phyloP scores from a whole-genome alignment of 2,329 filamentous ascomycete genomes.

The Nemania abortiva region DNA sequence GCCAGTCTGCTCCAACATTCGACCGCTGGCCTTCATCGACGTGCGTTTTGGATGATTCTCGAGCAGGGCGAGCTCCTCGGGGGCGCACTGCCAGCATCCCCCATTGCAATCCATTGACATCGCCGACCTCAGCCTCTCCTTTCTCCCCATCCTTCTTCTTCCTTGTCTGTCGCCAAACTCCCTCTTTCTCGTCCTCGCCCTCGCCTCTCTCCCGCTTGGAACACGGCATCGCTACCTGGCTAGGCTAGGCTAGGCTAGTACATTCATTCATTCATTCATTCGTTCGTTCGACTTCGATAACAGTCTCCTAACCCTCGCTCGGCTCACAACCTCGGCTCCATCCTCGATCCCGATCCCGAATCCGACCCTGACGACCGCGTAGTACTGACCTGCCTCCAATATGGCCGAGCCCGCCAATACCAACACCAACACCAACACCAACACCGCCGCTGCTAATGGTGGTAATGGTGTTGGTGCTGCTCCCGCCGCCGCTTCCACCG shows the following conservation, averaged over 20 bases:
- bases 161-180: neutral
- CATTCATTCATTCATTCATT: too few species aligned
- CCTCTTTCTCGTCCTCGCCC: neutral
- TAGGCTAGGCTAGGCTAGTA: conserved; percentile 4
- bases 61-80: conserved; percentile 40
- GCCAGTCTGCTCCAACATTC: conserved; percentile 20
- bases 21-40: conserved; percentile 15
- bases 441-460: neutral
- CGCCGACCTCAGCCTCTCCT: neutral
- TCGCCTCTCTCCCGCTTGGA: neutral
- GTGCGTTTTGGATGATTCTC: conserved; percentile 37
- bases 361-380: conserved; percentile 18
- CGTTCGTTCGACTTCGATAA: too few species aligned
- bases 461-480: conserved; percentile 6
- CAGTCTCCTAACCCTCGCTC: neutral
- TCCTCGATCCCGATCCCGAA: conserved; percentile 25
- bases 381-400: conserved; percentile 1
- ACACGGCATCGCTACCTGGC: conserved; percentile 9
- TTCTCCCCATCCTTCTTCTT: neutral
- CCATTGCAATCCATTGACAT: conserved; percentile 5
- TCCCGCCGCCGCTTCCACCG: conserved; percentile 20
- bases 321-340: neutral
- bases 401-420: conserved; percentile 39
- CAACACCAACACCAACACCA: conserved; percentile 5
- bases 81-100: conserved; percentile 38